Base-by-base conservation (phyloP, 164 flowering plant genomes). In the Nymphaea colorata region DNA sequence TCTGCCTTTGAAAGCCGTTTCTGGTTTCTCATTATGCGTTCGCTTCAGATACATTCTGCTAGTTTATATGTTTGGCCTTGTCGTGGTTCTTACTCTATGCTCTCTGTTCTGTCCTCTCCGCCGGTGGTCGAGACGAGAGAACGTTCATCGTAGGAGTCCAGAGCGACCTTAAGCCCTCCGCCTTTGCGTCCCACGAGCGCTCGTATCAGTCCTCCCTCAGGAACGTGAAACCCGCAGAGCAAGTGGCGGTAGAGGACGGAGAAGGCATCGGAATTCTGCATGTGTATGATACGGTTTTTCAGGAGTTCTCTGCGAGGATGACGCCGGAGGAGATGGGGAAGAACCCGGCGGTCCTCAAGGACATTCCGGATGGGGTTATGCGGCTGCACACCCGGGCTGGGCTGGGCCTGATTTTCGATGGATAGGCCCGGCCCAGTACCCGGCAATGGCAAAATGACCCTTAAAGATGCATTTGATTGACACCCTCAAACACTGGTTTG, bases 171-270 rank as follows among this genome's bases (percentile, higher is more conserved):
- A 82, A 81, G 41, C 90, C 90, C 0, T 69, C 79, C 3, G 71
- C 25, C 4, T 82, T 77, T 62, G 60, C 76, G 14, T 66, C 72
- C 15, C 76, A 81, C 4, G 84, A 79, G 25, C 70, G 78, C 12
- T 86, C 87, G 90, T 86, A 86, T 67, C 64, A 63, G 3, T 70
- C 83, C 64, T 79, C 83, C 16, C 83, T 82, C 41, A 68, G 44
- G 41, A 71, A 70, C 70, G 73, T 77, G 5, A 17, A 45, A 16
- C 51, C 72, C n/a, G 4, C 47, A 3, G 11, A 59, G 3, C 3
- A 41, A 5, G 14, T 5, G 4, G 15, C 65, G 15, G 64, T 61
- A 36, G 64, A 64, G 0, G 44, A 36, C 45, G 59, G 42, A 42
- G 47, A 44, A 47, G 10, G 5, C 5, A 7, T 42, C 11, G 5